Conservation (phyloP, 768 basidiomycete species). For the Kwoniella dejecticola region DNA sequence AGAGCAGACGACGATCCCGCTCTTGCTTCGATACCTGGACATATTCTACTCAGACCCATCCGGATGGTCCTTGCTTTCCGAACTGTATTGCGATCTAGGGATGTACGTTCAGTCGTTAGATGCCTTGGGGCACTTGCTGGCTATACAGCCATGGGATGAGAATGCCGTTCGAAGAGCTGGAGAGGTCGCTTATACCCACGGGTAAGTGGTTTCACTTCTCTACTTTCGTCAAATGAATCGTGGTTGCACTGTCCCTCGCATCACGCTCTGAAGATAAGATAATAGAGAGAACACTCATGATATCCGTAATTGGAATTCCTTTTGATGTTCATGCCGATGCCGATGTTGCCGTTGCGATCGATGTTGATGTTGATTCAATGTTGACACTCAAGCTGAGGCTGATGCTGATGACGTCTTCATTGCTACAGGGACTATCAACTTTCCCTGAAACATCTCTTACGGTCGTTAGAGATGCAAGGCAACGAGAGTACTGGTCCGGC, state of each 20-base stretch:
- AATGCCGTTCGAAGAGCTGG: conserved; percentile 37
- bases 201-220: conserved; percentile 31
- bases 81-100: conserved; percentile 50
- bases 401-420: neutral
- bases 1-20: conserved; percentile 31
- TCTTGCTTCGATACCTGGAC: conserved; percentile 53
- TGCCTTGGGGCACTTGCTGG: conserved; percentile 44
- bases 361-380: neutral
- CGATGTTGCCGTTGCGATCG: no score
- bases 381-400: no score
- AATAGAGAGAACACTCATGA: no score
- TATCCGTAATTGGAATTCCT: no score
- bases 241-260: no score
- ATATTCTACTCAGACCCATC: conserved; percentile 55
- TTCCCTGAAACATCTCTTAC: conserved; percentile 46
- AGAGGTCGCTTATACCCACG: conserved; percentile 45
- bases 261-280: no score
- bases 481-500: conserved; percentile 18
- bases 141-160: conserved; percentile 47
- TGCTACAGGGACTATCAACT: conserved; percentile 45
- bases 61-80: conserved; percentile 54
- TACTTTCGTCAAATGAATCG: neutral
- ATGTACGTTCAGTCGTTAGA: conserved; percentile 42
- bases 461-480: conserved; percentile 49
- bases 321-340: no score